A percentile compares a stretch with the other conserved stretches of the same genome.
phyloP scores from a whole-genome alignment of 2,329 filamentous ascomycete genomes.

The Clonostachys solani region DNA sequence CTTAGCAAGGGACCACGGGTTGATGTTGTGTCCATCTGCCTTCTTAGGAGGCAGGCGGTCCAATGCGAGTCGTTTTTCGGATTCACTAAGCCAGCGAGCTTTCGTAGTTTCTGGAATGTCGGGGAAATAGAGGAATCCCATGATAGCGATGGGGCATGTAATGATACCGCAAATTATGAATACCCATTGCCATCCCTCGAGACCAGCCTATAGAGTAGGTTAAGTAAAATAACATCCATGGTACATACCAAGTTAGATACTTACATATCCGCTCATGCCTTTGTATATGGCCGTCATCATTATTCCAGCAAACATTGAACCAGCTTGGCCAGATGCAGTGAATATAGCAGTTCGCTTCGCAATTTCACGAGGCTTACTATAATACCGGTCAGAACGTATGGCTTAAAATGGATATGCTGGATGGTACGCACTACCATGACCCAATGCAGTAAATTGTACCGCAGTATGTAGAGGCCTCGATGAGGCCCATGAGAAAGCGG shows the following conservation, averaged over 20 bases:
- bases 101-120: slow-evolving; percentile 35
- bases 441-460: slow-evolving; percentile 28
- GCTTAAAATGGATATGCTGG: not conserved
- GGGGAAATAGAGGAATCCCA: slow-evolving; percentile 44
- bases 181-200: slow-evolving; percentile 44
- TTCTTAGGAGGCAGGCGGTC: slow-evolving; percentile 20
- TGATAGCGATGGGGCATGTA: slow-evolving; percentile 46
- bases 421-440: slow-evolving; percentile 44
- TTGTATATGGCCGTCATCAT: slow-evolving; percentile 41
- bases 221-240: too few species aligned
- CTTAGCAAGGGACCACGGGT: slow-evolving; percentile 16
- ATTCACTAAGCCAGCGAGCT: slow-evolving; percentile 23
- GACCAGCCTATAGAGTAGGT: too few species aligned
- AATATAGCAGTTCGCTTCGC: slow-evolving; percentile 57
- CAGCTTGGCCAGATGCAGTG: slow-evolving; percentile 49
- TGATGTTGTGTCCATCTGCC: slow-evolving; percentile 25
- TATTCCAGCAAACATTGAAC: slow-evolving; percentile 54
- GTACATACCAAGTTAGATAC: too few species aligned
- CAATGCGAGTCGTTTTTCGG: slow-evolving; percentile 21
- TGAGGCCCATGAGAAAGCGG: slow-evolving; percentile 17
- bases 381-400: not conserved
- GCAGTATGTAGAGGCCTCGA: slow-evolving; percentile 17
- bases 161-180: slow-evolving; percentile 45
- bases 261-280: slow-evolving; percentile 28
- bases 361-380: slow-evolving; percentile 41